A percentile compares a stretch with the other conserved stretches of the same genome.
These are phyloP conservation scores for Leishmania martiniquensis DNA, from an alignment of 208 protist genomes.

Conservation along the genomic window DNA sequence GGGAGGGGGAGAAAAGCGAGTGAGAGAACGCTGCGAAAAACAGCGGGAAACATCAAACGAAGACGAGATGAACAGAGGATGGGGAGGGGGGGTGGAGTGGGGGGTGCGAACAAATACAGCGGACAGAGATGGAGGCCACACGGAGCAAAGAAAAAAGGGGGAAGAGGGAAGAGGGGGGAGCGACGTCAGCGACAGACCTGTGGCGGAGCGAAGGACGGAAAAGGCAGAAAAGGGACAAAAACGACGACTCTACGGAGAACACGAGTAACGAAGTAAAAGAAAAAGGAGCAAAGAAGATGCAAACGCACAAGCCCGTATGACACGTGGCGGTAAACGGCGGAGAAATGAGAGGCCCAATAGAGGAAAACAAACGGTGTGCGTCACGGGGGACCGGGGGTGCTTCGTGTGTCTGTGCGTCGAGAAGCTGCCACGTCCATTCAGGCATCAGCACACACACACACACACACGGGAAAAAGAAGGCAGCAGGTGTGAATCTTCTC, in stretches of 20 bases:
- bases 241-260: background rate
- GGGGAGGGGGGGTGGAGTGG: too few relatives aligned
- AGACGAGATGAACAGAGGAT: too few relatives aligned
- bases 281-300: too few relatives aligned
- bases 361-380: too few relatives aligned
- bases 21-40: background rate
- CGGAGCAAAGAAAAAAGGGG: constrained; percentile 9
- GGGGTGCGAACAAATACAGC: background rate
- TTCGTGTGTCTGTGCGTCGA: background rate
- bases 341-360: too few relatives aligned
- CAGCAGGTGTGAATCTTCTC: background rate
- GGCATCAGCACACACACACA: background rate
- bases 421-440: background rate
- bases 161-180: constrained; percentile 9
- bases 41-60: too few relatives aligned
- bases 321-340: too few relatives aligned
- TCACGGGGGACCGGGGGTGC: too few relatives aligned
- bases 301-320: too few relatives aligned
- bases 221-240: constrained; percentile 1
- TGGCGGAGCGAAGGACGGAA: background rate
- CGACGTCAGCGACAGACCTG: background rate
- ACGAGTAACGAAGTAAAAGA: background rate
- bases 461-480: background rate
- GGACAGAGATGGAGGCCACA: constrained; percentile 1
- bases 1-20: too few relatives aligned